Conservation (phyloP, 805 yeast species). For the Brettanomyces anomalus region DNA sequence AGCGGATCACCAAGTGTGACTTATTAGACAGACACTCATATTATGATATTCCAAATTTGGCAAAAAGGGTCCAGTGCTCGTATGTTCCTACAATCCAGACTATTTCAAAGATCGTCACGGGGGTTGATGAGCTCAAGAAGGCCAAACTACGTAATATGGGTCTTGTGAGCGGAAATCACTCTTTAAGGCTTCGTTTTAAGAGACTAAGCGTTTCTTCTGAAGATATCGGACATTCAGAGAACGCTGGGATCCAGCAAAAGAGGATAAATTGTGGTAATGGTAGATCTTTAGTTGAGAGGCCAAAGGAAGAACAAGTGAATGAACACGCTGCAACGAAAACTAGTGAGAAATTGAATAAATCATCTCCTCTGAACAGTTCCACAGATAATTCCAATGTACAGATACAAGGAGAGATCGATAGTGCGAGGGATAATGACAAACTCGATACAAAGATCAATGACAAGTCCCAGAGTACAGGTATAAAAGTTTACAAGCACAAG, state of each 20-base stretch:
- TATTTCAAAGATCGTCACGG: slow-evolving; percentile 1
- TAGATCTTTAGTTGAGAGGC: too few species aligned
- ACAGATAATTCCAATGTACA: too few species aligned
- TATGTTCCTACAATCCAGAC: slow-evolving; percentile 4
- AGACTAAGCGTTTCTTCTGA: slow-evolving; percentile 1
- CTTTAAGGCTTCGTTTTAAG: slow-evolving; percentile 20
- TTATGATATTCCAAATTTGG: slow-evolving; percentile 1
- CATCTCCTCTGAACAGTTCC: too few species aligned
- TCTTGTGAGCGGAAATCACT: slow-evolving; percentile 15
- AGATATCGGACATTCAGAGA: not conserved
- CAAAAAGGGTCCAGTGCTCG: not conserved
- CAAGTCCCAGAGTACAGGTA: not conserved
- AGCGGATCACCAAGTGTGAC: not conserved
- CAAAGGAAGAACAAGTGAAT: too few species aligned
- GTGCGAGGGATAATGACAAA: too few species aligned
- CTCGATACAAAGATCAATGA: too few species aligned
- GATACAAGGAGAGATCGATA: too few species aligned
- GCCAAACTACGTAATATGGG: slow-evolving; percentile 4
- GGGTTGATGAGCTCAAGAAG: not conserved
- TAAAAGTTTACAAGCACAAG: not conserved
- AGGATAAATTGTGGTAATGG: too few species aligned
- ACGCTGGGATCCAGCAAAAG: too few species aligned
- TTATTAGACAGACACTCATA: slow-evolving; percentile 3
- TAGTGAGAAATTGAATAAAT: too few species aligned
- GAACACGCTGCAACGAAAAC: too few species aligned